These are phyloP conservation scores for Multifurca ochricompacta DNA, from an alignment of 768 basidiomycete genomes.

Conservation along the genomic window DNA sequence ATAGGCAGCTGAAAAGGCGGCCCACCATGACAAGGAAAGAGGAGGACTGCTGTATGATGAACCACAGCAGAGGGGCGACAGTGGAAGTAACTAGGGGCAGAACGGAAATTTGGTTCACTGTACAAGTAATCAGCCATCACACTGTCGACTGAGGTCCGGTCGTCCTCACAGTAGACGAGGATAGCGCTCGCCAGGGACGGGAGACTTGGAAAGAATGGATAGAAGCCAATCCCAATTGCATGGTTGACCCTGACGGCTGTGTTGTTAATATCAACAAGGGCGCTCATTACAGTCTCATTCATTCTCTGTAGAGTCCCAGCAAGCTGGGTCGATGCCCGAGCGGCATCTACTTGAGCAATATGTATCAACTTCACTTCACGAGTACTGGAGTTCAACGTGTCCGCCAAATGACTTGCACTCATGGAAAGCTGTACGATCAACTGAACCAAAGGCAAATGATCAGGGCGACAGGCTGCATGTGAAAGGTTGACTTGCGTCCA, in stretches of 20 bases:
- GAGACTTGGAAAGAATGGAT: not conserved
- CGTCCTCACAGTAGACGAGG: conserved; percentile 1
- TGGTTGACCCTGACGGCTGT: conserved; percentile 12
- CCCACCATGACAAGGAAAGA: conserved; percentile 13
- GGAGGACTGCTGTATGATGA: not conserved
- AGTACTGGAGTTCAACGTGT: conserved; percentile 7
- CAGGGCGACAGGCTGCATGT: not conserved
- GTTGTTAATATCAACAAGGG: conserved; percentile 10
- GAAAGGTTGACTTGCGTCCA: conserved; percentile 4
- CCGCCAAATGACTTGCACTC: not conserved
- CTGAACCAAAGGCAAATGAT: conserved; percentile 1
- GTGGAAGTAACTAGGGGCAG: conserved; percentile 2
- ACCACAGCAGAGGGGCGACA: conserved; percentile 3
- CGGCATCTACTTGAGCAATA: conserved; percentile 9
- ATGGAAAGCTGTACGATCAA: not conserved
- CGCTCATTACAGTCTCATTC: conserved; percentile 9
- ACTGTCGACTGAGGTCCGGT: not conserved
- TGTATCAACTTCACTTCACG: conserved; percentile 3
- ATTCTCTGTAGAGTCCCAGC: conserved; percentile 6
- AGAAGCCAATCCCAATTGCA: not conserved
- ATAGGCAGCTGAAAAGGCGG: not conserved
- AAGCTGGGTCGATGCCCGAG: conserved; percentile 9
- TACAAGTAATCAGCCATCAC: not conserved
- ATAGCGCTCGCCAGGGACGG: not conserved
- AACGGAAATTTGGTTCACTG: conserved; percentile 5